Evolutionary conservation across 2,329 filamentous ascomycete species (phyloP), one percentile per base, ranked within the genome.

Genomic region (Epichloe uncinata): DNA sequence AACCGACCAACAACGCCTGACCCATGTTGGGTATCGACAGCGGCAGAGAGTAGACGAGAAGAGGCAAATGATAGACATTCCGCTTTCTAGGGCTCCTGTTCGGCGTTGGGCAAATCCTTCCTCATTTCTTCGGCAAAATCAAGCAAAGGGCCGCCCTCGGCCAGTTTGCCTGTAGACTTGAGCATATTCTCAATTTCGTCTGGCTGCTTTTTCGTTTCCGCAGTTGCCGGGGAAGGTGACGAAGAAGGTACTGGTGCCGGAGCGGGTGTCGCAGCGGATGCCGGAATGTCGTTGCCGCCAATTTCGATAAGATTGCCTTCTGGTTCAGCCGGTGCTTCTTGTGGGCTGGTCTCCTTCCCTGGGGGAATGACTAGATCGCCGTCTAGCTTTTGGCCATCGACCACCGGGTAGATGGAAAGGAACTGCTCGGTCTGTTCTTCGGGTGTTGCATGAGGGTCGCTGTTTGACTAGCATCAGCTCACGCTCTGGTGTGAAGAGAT

Each of bases 351-450:
- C 36, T 34, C 49, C 35, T 53, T 54, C 16, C 52, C 61, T 52
- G 76, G 71, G 53, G 81, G 76, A 51, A 84, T 79, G 55, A 75
- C 63, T 57, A 77, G 77, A 63, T 73, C 70, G 49, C 73, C 67
- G 41, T 69, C 67, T 22, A 71, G 64, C 58, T 76, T 79, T 64
- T 95, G 88, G 34, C 88, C 90, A 38, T 80, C 79, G 26, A 97
- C 63, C 52, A 98, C 85, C 2, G 93, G 88, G 48, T 87, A 85
- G 52, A 97, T 89, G 22, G 85, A 76, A 58, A 94, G 73, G 50
- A 97, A 89, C 64, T 97, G 91, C 60, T 94, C 77, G 5, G 79
- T 75, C 60, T 88, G 82, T 56, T 84, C 75, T 57, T 84, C 71
- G 1, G 87, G 79, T 4, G 84, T 78, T 26, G 77, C 68, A 43